A percentile compares a stretch with the other conserved stretches of the same genome.
These are phyloP conservation scores for Eurotiales sp. DNA, from an alignment of 2,329 filamentous ascomycete species.

Conservation along the genomic window DNA sequence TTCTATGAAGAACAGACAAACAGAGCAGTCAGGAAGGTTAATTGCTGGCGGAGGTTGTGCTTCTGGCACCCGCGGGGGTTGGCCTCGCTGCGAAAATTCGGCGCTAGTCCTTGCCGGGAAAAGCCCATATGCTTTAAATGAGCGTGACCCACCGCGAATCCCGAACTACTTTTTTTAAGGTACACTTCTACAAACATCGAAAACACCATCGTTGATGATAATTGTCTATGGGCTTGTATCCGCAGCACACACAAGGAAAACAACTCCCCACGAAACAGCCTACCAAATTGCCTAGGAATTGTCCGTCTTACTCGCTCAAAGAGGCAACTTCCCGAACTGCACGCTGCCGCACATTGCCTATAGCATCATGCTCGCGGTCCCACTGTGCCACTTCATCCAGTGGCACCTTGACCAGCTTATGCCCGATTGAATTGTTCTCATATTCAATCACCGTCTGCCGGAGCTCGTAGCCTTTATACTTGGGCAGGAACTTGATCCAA, in stretches of 20 bases:
- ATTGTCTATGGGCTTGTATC: no score
- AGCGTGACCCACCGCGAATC: no score
- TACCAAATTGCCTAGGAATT: background rate
- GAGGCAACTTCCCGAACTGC: background rate
- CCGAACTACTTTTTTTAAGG: no score
- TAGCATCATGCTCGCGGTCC: conserved; percentile 57
- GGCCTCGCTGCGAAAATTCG: background rate
- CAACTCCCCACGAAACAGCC: no score
- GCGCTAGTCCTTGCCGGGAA: background rate
- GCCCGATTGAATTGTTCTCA: conserved; percentile 47
- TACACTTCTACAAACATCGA: background rate
- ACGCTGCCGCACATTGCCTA: conserved; percentile 22
- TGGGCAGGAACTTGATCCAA: conserved; percentile 58
- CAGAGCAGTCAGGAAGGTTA: background rate
- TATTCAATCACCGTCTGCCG: conserved; percentile 53
- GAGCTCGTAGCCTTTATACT: conserved; percentile 51
- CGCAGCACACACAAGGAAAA: no score
- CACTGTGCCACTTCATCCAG: conserved; percentile 50
- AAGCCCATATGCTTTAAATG: no score
- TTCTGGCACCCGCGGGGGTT: background rate
- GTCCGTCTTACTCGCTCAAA: background rate
- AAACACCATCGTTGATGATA: no score
- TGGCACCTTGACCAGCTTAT: conserved; percentile 55
- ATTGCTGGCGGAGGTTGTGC: background rate
- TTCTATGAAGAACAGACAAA: background rate